phyloP scores from a whole-genome alignment of 2,329 filamentous ascomycete genomes.

The Fusarium sp. region DNA sequence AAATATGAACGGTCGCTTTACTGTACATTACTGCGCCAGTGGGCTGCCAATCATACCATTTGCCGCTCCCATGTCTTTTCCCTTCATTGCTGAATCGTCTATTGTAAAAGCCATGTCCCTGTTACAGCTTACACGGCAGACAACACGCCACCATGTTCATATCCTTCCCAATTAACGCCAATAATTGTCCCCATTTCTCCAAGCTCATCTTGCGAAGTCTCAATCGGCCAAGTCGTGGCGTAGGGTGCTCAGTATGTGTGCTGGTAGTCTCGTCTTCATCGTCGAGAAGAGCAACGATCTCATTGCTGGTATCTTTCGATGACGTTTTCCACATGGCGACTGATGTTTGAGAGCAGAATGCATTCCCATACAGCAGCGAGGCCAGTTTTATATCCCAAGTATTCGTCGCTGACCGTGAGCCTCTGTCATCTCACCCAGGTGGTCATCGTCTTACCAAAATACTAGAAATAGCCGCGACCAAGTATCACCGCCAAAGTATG shows the following conservation, averaged over 20 bases:
- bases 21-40: neutral
- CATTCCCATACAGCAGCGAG: accelerated
- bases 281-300: slow-evolving; percentile 63
- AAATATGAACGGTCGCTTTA: neutral
- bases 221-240: slow-evolving; percentile 60
- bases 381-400: slow-evolving; percentile 1
- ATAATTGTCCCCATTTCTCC: slow-evolving; percentile 58
- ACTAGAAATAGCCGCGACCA: neutral
- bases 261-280: slow-evolving; percentile 67
- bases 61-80: neutral
- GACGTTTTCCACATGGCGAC: neutral
- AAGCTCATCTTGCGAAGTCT: neutral
- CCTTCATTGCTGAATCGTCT: neutral
- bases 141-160: slow-evolving; percentile 65
- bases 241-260: slow-evolving; percentile 56
- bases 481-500: neutral
- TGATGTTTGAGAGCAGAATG: neutral
- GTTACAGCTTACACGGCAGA: slow-evolving; percentile 62
- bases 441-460: neutral
- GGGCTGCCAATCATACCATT: neutral
- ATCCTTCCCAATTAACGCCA: slow-evolving; percentile 66
- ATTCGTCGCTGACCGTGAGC: neutral
- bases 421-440: neutral
- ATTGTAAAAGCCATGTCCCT: slow-evolving; percentile 14
- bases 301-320: slow-evolving; percentile 49